phyloP scores from a whole-genome alignment of 2,329 filamentous ascomycete genomes.

The Endothia cerciana region DNA sequence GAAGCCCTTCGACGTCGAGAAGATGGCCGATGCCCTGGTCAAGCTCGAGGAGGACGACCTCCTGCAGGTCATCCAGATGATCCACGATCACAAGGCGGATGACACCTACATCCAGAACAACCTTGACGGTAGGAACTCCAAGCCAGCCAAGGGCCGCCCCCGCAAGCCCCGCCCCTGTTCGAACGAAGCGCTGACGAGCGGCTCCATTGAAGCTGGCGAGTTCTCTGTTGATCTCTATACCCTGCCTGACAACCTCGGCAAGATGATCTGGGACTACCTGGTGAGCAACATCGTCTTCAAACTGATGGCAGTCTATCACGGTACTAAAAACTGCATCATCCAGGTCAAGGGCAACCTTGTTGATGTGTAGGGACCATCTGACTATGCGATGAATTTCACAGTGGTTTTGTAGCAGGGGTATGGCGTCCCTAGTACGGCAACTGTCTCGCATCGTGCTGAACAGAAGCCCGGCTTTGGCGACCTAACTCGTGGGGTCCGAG shows the following conservation, averaged over 20 bases:
- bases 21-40: constrained; percentile 88
- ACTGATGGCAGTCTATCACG: no score
- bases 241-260: constrained; percentile 85
- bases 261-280: constrained; percentile 92
- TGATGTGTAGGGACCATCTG: constrained; percentile 13
- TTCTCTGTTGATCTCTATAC: constrained; percentile 99
- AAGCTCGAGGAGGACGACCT: constrained; percentile 92
- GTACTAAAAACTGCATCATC: constrained; percentile 1
- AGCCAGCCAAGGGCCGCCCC: constrained; percentile 13
- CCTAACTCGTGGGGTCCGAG: not conserved
- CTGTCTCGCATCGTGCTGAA: not conserved
- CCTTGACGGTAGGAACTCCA: constrained; percentile 76
- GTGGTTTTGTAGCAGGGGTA: not conserved
- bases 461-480: not conserved
- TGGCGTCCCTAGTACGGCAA: not conserved
- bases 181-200: constrained; percentile 16
- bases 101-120: constrained; percentile 98
- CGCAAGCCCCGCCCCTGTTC: constrained; percentile 21
- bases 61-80: constrained; percentile 93
- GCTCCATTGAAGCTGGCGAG: constrained; percentile 70
- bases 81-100: constrained; percentile 93
- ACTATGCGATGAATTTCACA: not conserved
- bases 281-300: constrained; percentile 40
- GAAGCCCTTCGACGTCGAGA: constrained; percentile 83
- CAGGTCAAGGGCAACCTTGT: constrained; percentile 27